Base-by-base conservation (phyloP, 805 yeast genomes). In the Schwanniomyces occidentalis region DNA sequence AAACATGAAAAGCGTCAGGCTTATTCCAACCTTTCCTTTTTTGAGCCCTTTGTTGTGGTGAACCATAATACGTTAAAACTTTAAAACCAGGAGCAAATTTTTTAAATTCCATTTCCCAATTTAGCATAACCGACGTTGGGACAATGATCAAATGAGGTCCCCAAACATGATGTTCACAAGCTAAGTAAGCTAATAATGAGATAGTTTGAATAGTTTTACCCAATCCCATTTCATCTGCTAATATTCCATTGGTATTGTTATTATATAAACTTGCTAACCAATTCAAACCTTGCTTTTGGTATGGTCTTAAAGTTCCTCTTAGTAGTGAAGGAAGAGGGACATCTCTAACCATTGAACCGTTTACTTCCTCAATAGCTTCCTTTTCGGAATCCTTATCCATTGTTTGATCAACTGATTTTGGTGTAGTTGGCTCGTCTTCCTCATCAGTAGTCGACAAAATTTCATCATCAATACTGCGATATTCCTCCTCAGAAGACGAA, bases 51-150 rank as follows among this genome's bases (percentile, higher is more conserved):
- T 93, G 98, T 51, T 87, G 95, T 0, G 98, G 99, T 10, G 95
- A 82, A 0, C 99, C 99, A 52, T 91, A 93, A 58, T 93, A 93
- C 0, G 98, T 93, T 56, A 93, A 56, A 3, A 93, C 93, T 58
- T 95, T 91, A 58, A 93, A 85, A 0, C 99, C 99, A 0, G 99
- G 99, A 1, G 97, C 97, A 69, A 93, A 93, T 50, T 95, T 78
- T 53, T 95, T 93, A 64, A 93, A 90, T 54, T 93, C 99, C 97
- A 95, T 91, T 58, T 93, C 99, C 99, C 99, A 93, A 54, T 93
- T 93, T 35, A 93, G 76, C 81, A 93, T 81, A 6, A 93, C 99
- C 10, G 96, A 87, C 0, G 99, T 93, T 4, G 99, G 99, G 4
- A 93, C 99, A 40, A 93, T 82, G 62, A 93, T 90, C 35, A 93